Evolutionary conservation across 164 flowering plant species (phyloP), one percentile per base, ranked within the genome.

Genomic region (Chimonanthus praecox): DNA sequence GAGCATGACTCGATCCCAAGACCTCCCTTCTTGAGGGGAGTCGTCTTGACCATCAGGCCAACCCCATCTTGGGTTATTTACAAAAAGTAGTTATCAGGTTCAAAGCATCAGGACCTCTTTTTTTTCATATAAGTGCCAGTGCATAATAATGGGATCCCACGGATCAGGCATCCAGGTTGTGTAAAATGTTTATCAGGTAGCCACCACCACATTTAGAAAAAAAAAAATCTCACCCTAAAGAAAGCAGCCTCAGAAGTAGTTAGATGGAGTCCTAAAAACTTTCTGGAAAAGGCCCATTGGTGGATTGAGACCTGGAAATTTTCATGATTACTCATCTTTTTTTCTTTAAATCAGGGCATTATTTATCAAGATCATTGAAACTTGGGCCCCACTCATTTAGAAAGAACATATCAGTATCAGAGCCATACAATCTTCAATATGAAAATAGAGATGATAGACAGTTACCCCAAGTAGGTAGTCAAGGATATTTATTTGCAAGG

Each of bases 381-480:
- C 16, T 54, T 54, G 4, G 60, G 60, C 60, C 60, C 10, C 16
- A 54, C 60, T n/a, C 11, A 54, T 13, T 54, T 54, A n/a, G 60
- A 54, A 54, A n/a, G 16, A 54, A 54, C n/a, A 3, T 13, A 11
- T 54, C n/a, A 54, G 60, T n/a, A 54, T 54, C 60, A 54, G 60
- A 6, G 16, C 60, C 11, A 2, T 54, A 54, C 16, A 51, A 51
- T 2, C 13, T 15, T 54, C 15, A 54, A 11, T 5, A 9, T 54
- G 11, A 54, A 54, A 13, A 13, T 13, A 54, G 16, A 54, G 21
- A 11, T 13, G 51, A 6, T 11, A 48, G 64, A 76, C 33, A 5
- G 21, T 84, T 88, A 94, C 97, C 92, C 99, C 99, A 66, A 92
- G 78, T 10, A 92, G 80, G 81, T 91, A 94, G 79, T 94, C 97